These are phyloP conservation scores for Aspergillus incahuasiensis DNA, from an alignment of 495 filamentous ascomycete species.

Conservation along the genomic window DNA sequence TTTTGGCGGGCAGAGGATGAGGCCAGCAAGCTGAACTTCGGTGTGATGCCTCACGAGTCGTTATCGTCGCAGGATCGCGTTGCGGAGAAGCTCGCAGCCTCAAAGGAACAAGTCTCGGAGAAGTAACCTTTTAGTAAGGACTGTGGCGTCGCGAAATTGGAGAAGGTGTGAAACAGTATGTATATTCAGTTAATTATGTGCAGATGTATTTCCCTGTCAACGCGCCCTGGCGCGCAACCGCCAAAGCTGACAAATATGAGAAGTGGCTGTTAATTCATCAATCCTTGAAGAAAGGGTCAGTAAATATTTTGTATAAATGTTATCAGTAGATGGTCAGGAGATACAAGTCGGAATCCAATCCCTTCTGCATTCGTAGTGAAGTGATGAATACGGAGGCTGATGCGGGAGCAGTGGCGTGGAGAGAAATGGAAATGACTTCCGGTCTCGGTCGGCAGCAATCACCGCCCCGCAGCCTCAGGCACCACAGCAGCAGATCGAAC, in stretches of 20 bases:
- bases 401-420: too few species aligned
- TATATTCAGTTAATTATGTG: too few species aligned
- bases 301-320: too few species aligned
- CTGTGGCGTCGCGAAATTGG: not conserved
- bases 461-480: not conserved
- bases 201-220: too few species aligned
- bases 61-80: slow-evolving; percentile 13
- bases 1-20: slow-evolving; percentile 55
- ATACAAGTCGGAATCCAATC: too few species aligned
- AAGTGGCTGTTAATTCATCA: too few species aligned
- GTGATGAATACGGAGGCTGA: too few species aligned
- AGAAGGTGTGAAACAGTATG: not conserved
- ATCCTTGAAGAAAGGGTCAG: too few species aligned
- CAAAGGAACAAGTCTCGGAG: not conserved
- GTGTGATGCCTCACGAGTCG: slow-evolving; percentile 8
- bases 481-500: not conserved
- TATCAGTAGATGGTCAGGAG: too few species aligned
- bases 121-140: not conserved
- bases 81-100: slow-evolving; percentile 8
- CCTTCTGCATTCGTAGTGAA: too few species aligned
- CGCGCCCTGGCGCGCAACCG: too few species aligned
- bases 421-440: not conserved
- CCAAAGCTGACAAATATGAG: too few species aligned
- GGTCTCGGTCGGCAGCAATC: not conserved
- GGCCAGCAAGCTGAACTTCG: slow-evolving; percentile 7